phyloP scores from a whole-genome alignment of 768 basidiomycete species.

The Suillus subaureus region DNA sequence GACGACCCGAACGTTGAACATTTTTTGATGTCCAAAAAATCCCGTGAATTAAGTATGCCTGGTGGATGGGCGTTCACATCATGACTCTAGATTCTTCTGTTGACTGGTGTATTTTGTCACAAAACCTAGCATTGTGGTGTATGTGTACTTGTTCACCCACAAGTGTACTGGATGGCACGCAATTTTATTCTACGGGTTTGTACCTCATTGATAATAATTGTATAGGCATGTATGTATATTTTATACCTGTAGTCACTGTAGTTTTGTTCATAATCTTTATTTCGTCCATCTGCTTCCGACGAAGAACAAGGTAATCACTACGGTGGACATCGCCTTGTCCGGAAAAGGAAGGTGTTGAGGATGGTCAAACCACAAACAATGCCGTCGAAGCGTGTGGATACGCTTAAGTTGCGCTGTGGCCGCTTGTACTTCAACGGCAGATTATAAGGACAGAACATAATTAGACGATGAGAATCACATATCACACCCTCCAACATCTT shows the following conservation, averaged over 20 bases:
- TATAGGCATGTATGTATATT: conserved; percentile 6
- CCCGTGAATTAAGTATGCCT: conserved; percentile 41
- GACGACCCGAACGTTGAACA: conserved; percentile 17
- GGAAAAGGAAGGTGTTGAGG: conserved; percentile 36
- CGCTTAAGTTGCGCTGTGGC: background rate
- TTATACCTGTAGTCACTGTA: conserved; percentile 20
- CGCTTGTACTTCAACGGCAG: conserved; percentile 7
- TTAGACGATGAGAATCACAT: conserved; percentile 5
- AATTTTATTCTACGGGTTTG: conserved; percentile 18
- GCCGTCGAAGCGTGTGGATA: conserved; percentile 1
- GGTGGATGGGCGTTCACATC: conserved; percentile 39
- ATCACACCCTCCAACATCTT: background rate
- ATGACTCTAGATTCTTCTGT: background rate
- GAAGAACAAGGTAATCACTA: conserved; percentile 27
- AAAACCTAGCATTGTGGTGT: background rate
- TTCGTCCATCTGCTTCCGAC: background rate
- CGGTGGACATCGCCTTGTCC: conserved; percentile 29
- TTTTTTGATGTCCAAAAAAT: conserved; percentile 19
- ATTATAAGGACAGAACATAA: conserved; percentile 12
- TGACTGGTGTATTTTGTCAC: conserved; percentile 12
- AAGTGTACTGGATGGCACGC: background rate
- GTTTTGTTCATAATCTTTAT: conserved; percentile 4
- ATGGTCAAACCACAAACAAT: conserved; percentile 18
- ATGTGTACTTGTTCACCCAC: background rate
- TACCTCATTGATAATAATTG: conserved; percentile 9